A percentile compares a stretch with the other conserved stretches of the same genome.
Evolutionary conservation across 331 rosid genomes (phyloP).

Genomic region (Malus hybrid): DNA sequence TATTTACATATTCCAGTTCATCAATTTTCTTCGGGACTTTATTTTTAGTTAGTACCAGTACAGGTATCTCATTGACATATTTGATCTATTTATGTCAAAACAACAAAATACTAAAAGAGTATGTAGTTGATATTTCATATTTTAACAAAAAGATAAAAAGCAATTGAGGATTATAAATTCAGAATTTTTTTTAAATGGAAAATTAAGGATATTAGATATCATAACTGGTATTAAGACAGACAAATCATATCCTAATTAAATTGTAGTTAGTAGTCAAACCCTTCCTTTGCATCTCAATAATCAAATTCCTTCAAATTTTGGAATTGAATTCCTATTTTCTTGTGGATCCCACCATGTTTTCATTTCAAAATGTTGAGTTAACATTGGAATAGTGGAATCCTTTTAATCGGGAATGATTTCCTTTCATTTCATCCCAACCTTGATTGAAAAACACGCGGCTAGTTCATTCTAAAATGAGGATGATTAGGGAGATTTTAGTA

Average conservation of each 20-base stretch:
- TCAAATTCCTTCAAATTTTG: too few relatives aligned
- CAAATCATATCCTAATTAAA: neutral
- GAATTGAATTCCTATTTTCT: too few relatives aligned
- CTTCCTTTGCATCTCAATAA: neutral
- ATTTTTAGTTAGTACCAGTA: neutral
- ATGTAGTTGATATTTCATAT: too few relatives aligned
- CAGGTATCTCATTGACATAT: neutral
- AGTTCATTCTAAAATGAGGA: neutral
- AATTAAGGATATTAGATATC: neutral
- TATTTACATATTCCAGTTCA: neutral
- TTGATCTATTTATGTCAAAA: neutral
- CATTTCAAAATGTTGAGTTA: too few relatives aligned
- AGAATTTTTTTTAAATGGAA: too few relatives aligned
- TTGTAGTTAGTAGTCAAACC: neutral
- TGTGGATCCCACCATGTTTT: too few relatives aligned
- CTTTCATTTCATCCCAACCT: too few relatives aligned
- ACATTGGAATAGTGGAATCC: too few relatives aligned
- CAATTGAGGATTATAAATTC: neutral
- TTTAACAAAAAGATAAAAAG: neutral
- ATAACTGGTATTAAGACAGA: neutral
- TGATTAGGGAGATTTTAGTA: neutral
- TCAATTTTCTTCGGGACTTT: neutral
- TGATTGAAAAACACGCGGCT: accelerated
- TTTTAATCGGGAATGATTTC: accelerated
- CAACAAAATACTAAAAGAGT: neutral